These are phyloP conservation scores for Avena sativa DNA, from an alignment of 176 grass and related monocot genomes.

Conservation along the genomic window DNA sequence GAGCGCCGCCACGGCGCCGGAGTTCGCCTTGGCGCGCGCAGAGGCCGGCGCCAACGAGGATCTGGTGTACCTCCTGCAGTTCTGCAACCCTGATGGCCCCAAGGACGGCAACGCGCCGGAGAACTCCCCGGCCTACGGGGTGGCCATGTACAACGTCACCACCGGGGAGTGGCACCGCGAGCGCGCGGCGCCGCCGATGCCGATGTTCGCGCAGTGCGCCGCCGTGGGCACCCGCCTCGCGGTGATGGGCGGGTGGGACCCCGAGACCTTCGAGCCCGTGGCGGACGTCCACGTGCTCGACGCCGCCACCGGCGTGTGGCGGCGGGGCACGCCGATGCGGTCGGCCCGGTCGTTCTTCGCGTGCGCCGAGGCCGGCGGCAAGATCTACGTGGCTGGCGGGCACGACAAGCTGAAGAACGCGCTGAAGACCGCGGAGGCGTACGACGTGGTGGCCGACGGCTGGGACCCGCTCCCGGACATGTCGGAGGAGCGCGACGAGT, in stretches of 20 bases:
- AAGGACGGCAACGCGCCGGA: constrained; percentile 24
- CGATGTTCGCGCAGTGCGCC: constrained; percentile 68
- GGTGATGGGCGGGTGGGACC: constrained; percentile 79
- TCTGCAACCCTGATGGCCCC: constrained; percentile 35
- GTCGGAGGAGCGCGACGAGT: constrained; percentile 77
- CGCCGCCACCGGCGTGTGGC: constrained; percentile 58
- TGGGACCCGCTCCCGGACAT: constrained; percentile 87
- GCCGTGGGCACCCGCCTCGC: constrained; percentile 54
- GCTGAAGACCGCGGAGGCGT: constrained; percentile 72
- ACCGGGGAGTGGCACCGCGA: constrained; percentile 68
- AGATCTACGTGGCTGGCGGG: constrained; percentile 71
- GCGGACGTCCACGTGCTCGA: constrained; percentile 76
- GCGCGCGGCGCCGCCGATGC: constrained; percentile 46
- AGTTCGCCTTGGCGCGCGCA: constrained; percentile 48
- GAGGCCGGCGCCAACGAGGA: constrained; percentile 52
- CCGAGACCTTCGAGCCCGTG: constrained; percentile 67
- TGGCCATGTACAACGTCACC: constrained; percentile 68
- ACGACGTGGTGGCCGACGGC: constrained; percentile 50
- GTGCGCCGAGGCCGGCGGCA: constrained; percentile 51
- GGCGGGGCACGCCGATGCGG: constrained; percentile 37
- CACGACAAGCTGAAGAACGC: constrained; percentile 93
- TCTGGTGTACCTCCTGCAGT: constrained; percentile 48
- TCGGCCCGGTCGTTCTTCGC: constrained; percentile 70
- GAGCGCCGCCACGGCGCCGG: constrained; percentile 42
- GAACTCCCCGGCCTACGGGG: constrained; percentile 27